Percentiles rank a stretch among this genome's conserved stretches.
These are phyloP conservation scores for Kwoniella newhampshirensis DNA, from an alignment of 768 basidiomycete genomes.

Conservation along the genomic window DNA sequence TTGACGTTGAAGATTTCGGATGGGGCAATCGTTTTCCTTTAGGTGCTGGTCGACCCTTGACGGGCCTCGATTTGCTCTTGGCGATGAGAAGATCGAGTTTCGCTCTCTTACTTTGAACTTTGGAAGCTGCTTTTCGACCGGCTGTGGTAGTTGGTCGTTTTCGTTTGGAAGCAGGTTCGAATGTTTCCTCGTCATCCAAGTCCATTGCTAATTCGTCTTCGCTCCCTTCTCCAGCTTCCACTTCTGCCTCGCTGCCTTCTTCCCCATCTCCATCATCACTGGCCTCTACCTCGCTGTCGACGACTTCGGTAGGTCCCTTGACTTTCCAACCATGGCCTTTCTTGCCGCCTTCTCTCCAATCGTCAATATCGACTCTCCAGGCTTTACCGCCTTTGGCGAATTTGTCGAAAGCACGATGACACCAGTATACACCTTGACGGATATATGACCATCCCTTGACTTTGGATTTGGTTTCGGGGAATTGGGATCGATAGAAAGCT, in stretches of 20 bases:
- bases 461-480: conserved; percentile 24
- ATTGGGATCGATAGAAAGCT: conserved; percentile 37
- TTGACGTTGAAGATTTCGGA: conserved; percentile 31
- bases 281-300: conserved; percentile 4
- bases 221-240: conserved; percentile 16
- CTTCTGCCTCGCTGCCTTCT: conserved; percentile 26
- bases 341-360: conserved; percentile 38
- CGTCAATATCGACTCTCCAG: conserved; percentile 42
- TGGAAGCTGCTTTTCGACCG: conserved; percentile 11
- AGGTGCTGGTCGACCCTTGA: conserved; percentile 23
- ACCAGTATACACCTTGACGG: conserved; percentile 45
- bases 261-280: conserved; percentile 20
- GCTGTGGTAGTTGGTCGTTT: conserved; percentile 16
- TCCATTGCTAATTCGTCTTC: conserved; percentile 19
- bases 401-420: conserved; percentile 44
- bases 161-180: conserved; percentile 19
- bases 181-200: conserved; percentile 24
- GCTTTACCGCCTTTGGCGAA: conserved; percentile 38
- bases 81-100: not conserved
- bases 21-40: conserved; percentile 33
- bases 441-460: conserved; percentile 44
- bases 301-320: not conserved
- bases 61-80: conserved; percentile 8
- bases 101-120: conserved; percentile 4
- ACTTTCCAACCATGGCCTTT: conserved; percentile 35